Evolutionary conservation across 169 alveolate species (phyloP).

Genomic region (Plasmodium blacklocki): DNA sequence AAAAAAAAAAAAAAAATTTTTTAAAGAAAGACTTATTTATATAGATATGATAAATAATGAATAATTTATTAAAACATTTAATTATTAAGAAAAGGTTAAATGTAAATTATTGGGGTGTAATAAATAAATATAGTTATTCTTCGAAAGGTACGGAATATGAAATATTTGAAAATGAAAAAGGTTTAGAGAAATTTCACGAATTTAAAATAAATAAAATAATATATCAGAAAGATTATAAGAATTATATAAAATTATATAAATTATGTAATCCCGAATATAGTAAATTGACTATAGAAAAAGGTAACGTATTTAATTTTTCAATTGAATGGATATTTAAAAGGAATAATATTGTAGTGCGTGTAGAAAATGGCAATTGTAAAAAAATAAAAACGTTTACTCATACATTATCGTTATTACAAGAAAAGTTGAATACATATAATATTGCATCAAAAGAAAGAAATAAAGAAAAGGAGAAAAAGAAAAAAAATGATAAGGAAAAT

Average conservation of each 20-base stretch:
- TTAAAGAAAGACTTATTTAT: too few species aligned
- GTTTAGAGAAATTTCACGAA: conserved; percentile 58
- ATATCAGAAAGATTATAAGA: conserved; percentile 53
- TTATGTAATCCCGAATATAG: conserved; percentile 35
- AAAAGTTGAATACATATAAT: not conserved
- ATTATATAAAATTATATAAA: conserved; percentile 29
- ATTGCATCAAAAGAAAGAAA: not conserved
- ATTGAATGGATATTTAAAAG: conserved; percentile 22
- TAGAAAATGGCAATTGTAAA: conserved; percentile 1
- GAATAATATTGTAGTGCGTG: conserved; percentile 10
- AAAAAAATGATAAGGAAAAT: not conserved
- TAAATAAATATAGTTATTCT: conserved; percentile 20
- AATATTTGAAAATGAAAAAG: conserved; percentile 52
- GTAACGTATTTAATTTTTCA: conserved; percentile 14
- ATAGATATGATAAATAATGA: too few species aligned
- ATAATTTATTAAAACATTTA: not conserved
- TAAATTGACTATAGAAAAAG: conserved; percentile 42
- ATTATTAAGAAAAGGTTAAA: conserved; percentile 2
- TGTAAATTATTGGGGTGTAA: not conserved
- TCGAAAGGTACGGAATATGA: conserved; percentile 7
- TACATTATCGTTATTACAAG: conserved; percentile 10
- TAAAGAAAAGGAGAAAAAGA: not conserved
- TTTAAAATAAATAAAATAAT: conserved; percentile 35
- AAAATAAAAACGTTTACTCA: conserved; percentile 33
- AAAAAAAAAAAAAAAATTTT: too few species aligned